A percentile compares a stretch with the other conserved stretches of the same genome.
Evolutionary conservation across 2,329 filamentous ascomycete species (phyloP).

Genomic region (Ceratocystis diversiconidia): DNA sequence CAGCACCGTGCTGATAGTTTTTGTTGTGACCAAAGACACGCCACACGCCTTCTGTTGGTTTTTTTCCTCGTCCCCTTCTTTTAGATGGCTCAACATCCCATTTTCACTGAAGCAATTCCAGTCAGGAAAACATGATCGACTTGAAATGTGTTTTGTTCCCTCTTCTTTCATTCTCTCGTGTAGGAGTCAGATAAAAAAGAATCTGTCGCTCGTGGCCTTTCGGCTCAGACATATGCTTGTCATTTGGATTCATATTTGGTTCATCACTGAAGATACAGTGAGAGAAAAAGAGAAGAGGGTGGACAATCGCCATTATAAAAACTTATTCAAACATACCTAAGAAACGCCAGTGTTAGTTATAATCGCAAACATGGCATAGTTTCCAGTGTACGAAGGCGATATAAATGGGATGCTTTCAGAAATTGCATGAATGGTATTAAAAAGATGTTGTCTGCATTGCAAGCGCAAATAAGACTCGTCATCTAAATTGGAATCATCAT

Average conservation of each 20-base stretch:
- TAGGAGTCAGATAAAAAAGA: conserved; percentile 17
- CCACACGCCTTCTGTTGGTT: not conserved
- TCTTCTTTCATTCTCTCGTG: not conserved
- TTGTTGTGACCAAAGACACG: not conserved
- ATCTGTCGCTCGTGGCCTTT: conserved; percentile 26
- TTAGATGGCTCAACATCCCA: not conserved
- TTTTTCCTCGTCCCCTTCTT: not conserved
- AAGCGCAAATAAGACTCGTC: conserved; percentile 67
- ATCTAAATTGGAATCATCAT: conserved; percentile 42
- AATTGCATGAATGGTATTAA: conserved; percentile 60
- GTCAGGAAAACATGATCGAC: not conserved
- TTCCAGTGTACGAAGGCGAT: not conserved
- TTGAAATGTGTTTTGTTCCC: not conserved
- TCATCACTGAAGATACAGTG: conserved; percentile 17
- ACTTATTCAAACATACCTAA: not conserved
- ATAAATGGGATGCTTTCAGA: conserved; percentile 28
- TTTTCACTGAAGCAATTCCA: not conserved
- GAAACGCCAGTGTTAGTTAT: not conserved
- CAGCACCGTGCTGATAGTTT: not conserved
- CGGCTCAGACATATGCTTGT: conserved; percentile 98
- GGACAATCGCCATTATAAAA: not conserved
- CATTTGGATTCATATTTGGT: conserved; percentile 53
- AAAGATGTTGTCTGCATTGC: conserved; percentile 53
- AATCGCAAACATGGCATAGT: not conserved
- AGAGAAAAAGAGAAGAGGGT: not conserved